phyloP scores from a whole-genome alignment of 345 rosid genomes.

The Gossypium stocksii region DNA sequence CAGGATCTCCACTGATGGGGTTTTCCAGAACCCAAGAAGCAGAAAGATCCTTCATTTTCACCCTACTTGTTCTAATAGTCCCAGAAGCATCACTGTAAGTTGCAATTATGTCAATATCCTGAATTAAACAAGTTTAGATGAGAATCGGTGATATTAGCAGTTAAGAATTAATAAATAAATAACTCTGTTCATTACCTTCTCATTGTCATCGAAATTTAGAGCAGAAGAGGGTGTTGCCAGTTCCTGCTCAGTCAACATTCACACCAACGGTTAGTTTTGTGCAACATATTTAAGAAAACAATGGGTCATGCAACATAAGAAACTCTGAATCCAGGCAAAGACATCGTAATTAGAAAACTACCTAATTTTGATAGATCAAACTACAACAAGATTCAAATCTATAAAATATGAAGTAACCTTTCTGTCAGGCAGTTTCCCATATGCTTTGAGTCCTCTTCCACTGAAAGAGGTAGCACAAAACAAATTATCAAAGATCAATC shows the following conservation, averaged over 20 bases:
- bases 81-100: constrained; percentile 78
- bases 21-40: constrained; percentile 85
- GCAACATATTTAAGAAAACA: constrained; percentile 3
- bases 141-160: constrained; percentile 20
- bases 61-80: constrained; percentile 48
- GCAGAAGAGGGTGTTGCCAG: constrained; percentile 31
- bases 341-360: background rate
- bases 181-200: constrained; percentile 42
- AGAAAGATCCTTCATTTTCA: constrained; percentile 85
- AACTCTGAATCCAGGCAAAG: background rate
- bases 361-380: background rate
- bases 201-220: constrained; percentile 32
- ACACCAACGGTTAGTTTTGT: constrained; percentile 2
- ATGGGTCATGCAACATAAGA: background rate
- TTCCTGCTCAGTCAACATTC: constrained; percentile 25
- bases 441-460: constrained; percentile 36
- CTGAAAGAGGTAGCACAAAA: constrained; percentile 27
- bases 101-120: constrained; percentile 89
- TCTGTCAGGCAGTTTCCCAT: constrained; percentile 27
- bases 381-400: background rate
- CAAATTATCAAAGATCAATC: constrained; percentile 9
- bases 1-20: constrained; percentile 39
- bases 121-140: constrained; percentile 24
- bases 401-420: constrained; percentile 36
- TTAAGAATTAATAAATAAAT: background rate